Evolutionary conservation across 2,329 filamentous ascomycete species (phyloP).

Genomic region (Venturia effusa): DNA sequence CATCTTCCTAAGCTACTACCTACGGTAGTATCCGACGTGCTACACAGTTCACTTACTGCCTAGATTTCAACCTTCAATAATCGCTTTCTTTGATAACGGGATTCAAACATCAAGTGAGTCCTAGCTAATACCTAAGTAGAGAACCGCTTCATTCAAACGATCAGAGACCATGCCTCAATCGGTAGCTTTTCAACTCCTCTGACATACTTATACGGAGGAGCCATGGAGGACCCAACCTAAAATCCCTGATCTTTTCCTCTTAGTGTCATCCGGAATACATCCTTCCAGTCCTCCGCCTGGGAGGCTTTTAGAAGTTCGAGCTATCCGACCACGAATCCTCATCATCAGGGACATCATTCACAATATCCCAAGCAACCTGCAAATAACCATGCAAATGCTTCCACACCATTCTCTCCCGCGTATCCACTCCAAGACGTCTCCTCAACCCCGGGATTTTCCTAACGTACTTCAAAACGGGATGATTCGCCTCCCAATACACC

Average conservation of each 20-base stretch:
- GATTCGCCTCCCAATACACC: not conserved
- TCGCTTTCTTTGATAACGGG: too few relatives aligned
- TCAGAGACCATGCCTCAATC: too few relatives aligned
- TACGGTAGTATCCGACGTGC: too few relatives aligned
- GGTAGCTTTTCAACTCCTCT: too few relatives aligned
- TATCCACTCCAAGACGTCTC: not conserved
- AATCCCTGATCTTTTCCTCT: not conserved
- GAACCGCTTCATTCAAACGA: too few relatives aligned
- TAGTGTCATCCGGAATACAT: not conserved
- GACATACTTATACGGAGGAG: not conserved
- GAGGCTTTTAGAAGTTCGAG: not conserved
- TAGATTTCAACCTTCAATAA: too few relatives aligned
- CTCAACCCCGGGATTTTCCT: not conserved
- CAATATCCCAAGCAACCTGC: not conserved
- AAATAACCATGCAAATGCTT: not conserved
- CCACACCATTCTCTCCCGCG: not conserved
- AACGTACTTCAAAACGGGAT: not conserved
- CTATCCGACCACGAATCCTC: not conserved
- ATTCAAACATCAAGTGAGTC: too few relatives aligned
- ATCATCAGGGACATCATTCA: not conserved
- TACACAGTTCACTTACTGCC: too few relatives aligned
- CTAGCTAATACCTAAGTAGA: too few relatives aligned
- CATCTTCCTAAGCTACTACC: not conserved
- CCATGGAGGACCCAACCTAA: too few relatives aligned
- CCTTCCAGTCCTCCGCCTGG: not conserved